Evolutionary conservation across 2,329 filamentous ascomycete species (phyloP).

Genomic region (Ophiobolus disseminans): DNA sequence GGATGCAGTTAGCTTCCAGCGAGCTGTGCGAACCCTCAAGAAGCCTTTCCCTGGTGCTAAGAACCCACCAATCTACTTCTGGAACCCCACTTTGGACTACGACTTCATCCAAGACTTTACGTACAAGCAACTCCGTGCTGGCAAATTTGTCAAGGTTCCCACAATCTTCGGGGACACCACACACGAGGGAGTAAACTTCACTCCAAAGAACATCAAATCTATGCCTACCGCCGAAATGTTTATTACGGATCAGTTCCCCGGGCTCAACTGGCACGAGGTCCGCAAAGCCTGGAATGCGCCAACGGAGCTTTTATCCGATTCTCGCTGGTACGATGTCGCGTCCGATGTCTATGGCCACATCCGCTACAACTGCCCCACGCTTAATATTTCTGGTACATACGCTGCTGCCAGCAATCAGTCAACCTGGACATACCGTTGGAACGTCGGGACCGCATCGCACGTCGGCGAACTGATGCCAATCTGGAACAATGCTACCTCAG

Average conservation of each 20-base stretch:
- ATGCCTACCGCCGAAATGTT: conserved; percentile 46
- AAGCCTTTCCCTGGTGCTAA: conserved; percentile 48
- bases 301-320: conserved; percentile 32
- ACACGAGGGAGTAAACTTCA: conserved; percentile 53
- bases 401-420: conserved; percentile 33
- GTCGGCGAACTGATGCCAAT: conserved; percentile 49
- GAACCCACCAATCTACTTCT: conserved; percentile 49
- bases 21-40: conserved; percentile 43
- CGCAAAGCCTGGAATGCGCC: conserved; percentile 37
- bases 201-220: conserved; percentile 44
- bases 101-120: conserved; percentile 52
- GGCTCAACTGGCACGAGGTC: conserved; percentile 38
- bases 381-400: conserved; percentile 49
- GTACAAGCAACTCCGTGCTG: conserved; percentile 45
- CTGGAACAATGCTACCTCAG: conserved; percentile 46
- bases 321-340: conserved; percentile 45
- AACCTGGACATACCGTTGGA: conserved; percentile 59
- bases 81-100: conserved; percentile 53
- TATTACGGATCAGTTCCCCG: conserved; percentile 49
- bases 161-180: conserved; percentile 55
- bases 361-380: conserved; percentile 57
- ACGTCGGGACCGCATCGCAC: conserved; percentile 51
- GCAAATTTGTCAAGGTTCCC: conserved; percentile 51
- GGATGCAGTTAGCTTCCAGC: conserved; percentile 48
- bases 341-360: conserved; percentile 56